A percentile compares a stretch with the other conserved stretches of the same genome.
Conservation (phyloP, 345 rosid genomes). For the Populus simonii region DNA sequence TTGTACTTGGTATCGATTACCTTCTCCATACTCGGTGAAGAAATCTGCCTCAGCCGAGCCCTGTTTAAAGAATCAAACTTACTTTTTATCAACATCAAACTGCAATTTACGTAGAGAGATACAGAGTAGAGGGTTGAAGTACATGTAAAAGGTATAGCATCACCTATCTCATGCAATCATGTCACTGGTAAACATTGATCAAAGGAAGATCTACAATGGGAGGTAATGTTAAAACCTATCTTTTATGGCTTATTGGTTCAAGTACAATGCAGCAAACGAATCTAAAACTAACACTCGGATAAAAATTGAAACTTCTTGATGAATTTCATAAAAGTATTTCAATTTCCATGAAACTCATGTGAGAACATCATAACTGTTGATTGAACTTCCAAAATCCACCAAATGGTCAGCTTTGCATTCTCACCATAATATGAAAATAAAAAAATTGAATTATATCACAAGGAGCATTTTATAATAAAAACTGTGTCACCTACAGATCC, state of each 20-base stretch:
- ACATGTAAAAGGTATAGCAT: neutral
- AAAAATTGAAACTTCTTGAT: neutral
- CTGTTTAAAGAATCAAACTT: constrained; percentile 32
- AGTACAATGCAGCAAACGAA: neutral
- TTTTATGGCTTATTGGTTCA: neutral
- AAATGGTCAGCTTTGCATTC: neutral
- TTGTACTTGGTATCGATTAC: constrained; percentile 76
- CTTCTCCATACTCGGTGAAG: constrained; percentile 98
- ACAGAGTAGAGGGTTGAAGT: neutral
- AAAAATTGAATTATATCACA: neutral
- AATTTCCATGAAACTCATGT: neutral
- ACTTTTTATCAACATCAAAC: neutral
- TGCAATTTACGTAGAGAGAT: neutral
- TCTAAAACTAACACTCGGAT: neutral
- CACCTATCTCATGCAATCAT: neutral
- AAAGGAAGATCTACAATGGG: neutral
- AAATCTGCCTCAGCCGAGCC: constrained; percentile 65
- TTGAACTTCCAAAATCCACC: neutral
- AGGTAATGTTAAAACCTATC: neutral
- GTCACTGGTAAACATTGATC: neutral
- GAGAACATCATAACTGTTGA: neutral
- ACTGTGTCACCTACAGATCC: neutral
- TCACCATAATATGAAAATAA: neutral
- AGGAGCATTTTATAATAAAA: neutral
- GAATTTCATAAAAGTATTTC: neutral